Conservation (phyloP, 2,329 filamentous ascomycete species). For the Cercospora sp. region DNA sequence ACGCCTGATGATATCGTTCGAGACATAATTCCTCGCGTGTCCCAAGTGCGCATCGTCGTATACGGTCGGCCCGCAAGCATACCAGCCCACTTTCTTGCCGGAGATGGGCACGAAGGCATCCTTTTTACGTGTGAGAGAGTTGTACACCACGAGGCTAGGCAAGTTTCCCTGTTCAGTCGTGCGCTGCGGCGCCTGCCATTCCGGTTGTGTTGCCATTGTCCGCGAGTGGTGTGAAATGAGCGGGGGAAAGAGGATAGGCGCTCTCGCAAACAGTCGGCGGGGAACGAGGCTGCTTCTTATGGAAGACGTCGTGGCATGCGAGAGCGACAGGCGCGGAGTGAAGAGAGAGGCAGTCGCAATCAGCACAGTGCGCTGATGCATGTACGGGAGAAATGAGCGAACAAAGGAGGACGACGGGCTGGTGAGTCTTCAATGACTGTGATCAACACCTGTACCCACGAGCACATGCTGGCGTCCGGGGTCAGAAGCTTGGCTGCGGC, state of each 20-base stretch:
- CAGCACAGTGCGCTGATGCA: not conserved
- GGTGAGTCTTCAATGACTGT: constrained; percentile 4
- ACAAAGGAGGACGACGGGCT: constrained; percentile 3
- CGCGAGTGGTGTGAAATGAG: not conserved
- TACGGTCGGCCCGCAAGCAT: constrained; percentile 79
- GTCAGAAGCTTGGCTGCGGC: constrained; percentile 7
- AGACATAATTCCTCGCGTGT: constrained; percentile 87
- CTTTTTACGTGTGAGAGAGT: constrained; percentile 74
- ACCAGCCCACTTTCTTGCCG: constrained; percentile 73
- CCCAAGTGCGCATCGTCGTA: constrained; percentile 81
- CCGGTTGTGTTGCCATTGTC: constrained; percentile 28
- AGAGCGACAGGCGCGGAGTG: not conserved
- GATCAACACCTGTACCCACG: constrained; percentile 1
- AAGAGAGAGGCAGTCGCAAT: not conserved
- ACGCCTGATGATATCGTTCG: constrained; percentile 81
- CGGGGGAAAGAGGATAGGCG: not conserved
- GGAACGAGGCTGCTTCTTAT: constrained; percentile 1
- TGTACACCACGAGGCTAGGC: constrained; percentile 71
- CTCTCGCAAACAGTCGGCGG: not conserved
- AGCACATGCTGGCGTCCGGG: not conserved
- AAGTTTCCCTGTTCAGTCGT: constrained; percentile 36
- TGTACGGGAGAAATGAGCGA: constrained; percentile 1
- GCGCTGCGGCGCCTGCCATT: constrained; percentile 39
- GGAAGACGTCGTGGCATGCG: not conserved
- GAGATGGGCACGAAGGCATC: constrained; percentile 72